These are phyloP conservation scores for Xylaria flabelliformis DNA, from an alignment of 495 filamentous ascomycete genomes.

Conservation along the genomic window DNA sequence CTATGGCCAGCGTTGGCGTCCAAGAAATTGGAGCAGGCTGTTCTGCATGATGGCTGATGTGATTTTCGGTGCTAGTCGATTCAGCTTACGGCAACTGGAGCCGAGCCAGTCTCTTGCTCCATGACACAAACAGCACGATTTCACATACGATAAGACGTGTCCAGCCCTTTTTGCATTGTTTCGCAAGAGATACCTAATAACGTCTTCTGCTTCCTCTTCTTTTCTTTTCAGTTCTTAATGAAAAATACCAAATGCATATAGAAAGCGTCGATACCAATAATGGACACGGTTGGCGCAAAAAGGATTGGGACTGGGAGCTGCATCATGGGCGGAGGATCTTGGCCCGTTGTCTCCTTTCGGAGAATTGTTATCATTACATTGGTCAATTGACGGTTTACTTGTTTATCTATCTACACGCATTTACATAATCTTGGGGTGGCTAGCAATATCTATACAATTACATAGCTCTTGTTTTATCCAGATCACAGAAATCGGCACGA, in stretches of 20 bases:
- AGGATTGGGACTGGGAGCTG: conserved; percentile 1
- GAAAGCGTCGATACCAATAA: conserved; percentile 19
- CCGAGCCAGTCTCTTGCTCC: not conserved
- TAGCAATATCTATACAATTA: conserved; percentile 9
- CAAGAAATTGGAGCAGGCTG: not conserved
- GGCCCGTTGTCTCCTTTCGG: conserved; percentile 7
- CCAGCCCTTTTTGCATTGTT: not conserved
- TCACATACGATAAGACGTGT: not conserved
- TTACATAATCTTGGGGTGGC: conserved; percentile 7
- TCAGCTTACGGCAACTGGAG: not conserved
- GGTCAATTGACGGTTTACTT: not conserved
- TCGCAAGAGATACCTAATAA: conserved; percentile 25
- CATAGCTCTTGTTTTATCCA: conserved; percentile 14
- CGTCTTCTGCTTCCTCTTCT: not conserved
- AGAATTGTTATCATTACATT: not conserved
- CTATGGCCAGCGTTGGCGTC: not conserved
- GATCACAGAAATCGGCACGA: not conserved
- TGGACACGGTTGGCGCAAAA: conserved; percentile 16
- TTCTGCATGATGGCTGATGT: conserved; percentile 3
- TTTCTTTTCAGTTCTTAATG: not conserved
- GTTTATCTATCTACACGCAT: conserved; percentile 16
- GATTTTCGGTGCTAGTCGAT: conserved; percentile 4
- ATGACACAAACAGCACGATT: not conserved
- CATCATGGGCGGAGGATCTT: conserved; percentile 19
- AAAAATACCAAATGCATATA: conserved; percentile 28